A percentile compares a stretch with the other conserved stretches of the same genome.
These are phyloP conservation scores for Corynespora cassiicola DNA, from an alignment of 2,329 filamentous ascomycete species.

Conservation along the genomic window DNA sequence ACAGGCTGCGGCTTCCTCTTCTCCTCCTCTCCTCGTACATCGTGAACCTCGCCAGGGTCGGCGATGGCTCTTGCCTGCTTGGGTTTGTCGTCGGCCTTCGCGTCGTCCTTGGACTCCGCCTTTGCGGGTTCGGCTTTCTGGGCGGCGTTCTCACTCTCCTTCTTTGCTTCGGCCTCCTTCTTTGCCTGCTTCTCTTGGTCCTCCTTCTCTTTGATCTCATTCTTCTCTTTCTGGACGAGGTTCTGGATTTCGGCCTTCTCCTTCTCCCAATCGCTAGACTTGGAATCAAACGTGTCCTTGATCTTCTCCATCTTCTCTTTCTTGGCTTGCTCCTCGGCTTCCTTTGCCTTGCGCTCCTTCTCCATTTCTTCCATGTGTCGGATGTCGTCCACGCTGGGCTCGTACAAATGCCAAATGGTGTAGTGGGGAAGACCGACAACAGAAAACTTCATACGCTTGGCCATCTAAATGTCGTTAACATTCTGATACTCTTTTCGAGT, in stretches of 20 bases:
- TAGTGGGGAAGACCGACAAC: slow-evolving; percentile 97
- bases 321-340: slow-evolving; percentile 79
- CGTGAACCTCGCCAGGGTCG: slow-evolving; percentile 16
- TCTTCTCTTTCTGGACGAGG: slow-evolving; percentile 64
- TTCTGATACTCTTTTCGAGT: background rate
- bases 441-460: slow-evolving; percentile 92
- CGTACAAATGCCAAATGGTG: slow-evolving; percentile 99
- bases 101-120: slow-evolving; percentile 54
- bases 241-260: slow-evolving; percentile 83
- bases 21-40: slow-evolving; percentile 21
- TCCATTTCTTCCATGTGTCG: slow-evolving; percentile 99
- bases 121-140: no score
- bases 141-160: slow-evolving; percentile 78
- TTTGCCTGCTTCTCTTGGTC: slow-evolving; percentile 50
- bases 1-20: slow-evolving; percentile 19
- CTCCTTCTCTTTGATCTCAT: slow-evolving; percentile 42
- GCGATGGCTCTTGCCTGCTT: slow-evolving; percentile 19
- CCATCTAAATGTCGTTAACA: slow-evolving; percentile 73
- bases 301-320: slow-evolving; percentile 77
- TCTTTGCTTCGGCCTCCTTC: slow-evolving; percentile 46
- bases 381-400: slow-evolving; percentile 97
- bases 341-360: slow-evolving; percentile 77
- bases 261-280: slow-evolving; percentile 83
- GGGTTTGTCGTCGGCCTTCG: slow-evolving; percentile 36
- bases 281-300: slow-evolving; percentile 79